Evolutionary conservation across 1,139 yeast genomes (phyloP).

Genomic region (Yamadazyma aaseri): DNA sequence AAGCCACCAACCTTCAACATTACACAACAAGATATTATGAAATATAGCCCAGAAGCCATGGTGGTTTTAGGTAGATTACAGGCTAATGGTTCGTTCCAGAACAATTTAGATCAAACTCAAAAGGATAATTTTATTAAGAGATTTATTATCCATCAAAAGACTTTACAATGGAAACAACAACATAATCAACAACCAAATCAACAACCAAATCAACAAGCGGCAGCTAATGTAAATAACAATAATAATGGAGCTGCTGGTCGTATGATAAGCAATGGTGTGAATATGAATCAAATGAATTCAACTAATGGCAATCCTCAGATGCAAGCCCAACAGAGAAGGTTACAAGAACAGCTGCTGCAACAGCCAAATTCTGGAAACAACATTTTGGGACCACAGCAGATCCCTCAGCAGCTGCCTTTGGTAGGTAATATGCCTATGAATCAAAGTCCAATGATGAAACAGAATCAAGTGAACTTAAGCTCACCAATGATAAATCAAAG

Average conservation of each 20-base stretch:
- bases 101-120: conserved; percentile 29
- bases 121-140: conserved; percentile 42
- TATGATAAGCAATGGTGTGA: conserved; percentile 1
- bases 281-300: conserved; percentile 6
- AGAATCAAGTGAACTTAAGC: conserved; percentile 12
- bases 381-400: conserved; percentile 7
- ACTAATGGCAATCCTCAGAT: conserved; percentile 14
- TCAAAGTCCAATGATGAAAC: conserved; percentile 16
- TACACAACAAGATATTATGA: conserved; percentile 42
- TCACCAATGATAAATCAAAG: conserved; percentile 15
- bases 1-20: conserved; percentile 40
- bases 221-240: not conserved
- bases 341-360: conserved; percentile 4
- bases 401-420: conserved; percentile 20
- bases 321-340: conserved; percentile 17
- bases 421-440: conserved; percentile 14
- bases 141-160: conserved; percentile 43
- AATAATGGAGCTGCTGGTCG: not conserved
- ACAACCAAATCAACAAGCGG: not conserved
- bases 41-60: conserved; percentile 44
- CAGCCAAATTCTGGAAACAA: conserved; percentile 6
- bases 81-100: conserved; percentile 37
- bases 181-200: conserved; percentile 19
- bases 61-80: conserved; percentile 36
- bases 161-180: conserved; percentile 41